Evolutionary conservation across 2,329 filamentous ascomycete genomes (phyloP).

Genomic region (Ceratocystis variospora): DNA sequence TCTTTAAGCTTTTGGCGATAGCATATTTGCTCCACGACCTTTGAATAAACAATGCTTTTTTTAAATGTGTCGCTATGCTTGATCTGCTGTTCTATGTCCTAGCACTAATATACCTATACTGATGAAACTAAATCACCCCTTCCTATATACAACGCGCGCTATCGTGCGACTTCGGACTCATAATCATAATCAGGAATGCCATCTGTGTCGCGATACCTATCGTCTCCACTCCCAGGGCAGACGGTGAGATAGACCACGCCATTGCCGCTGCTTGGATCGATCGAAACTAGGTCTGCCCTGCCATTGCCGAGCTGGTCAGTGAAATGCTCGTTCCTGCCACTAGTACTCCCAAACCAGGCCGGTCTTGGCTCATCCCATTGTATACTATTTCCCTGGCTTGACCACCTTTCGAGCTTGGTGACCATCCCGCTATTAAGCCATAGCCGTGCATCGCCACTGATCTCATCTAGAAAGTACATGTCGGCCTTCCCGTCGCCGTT

Average conservation of each 20-base stretch:
- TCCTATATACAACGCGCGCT: not conserved
- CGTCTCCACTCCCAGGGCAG: constrained; percentile 9
- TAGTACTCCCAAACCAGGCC: constrained; percentile 18
- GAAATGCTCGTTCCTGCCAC: constrained; percentile 21
- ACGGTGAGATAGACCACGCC: constrained; percentile 5
- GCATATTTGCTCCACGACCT: not conserved
- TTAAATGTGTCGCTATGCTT: not conserved
- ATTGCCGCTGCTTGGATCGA: constrained; percentile 14
- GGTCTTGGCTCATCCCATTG: not conserved
- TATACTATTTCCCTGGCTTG: not conserved
- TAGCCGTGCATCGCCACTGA: constrained; percentile 24
- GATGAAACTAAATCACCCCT: not conserved
- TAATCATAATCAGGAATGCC: constrained; percentile 15
- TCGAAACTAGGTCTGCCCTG: constrained; percentile 22
- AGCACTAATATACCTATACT: not conserved
- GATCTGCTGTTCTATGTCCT: constrained; percentile 6
- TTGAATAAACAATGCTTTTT: not conserved
- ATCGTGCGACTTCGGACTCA: constrained; percentile 1
- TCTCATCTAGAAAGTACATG: constrained; percentile 27
- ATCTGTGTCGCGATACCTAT: not conserved
- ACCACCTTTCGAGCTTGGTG: not conserved
- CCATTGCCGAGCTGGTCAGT: constrained; percentile 24
- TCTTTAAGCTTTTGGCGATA: not conserved
- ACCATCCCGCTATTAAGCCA: constrained; percentile 25
- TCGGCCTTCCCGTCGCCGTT: constrained; percentile 29